phyloP scores from a whole-genome alignment of 2,329 filamentous ascomycete genomes.

The Chaetoscypha palmicola region DNA sequence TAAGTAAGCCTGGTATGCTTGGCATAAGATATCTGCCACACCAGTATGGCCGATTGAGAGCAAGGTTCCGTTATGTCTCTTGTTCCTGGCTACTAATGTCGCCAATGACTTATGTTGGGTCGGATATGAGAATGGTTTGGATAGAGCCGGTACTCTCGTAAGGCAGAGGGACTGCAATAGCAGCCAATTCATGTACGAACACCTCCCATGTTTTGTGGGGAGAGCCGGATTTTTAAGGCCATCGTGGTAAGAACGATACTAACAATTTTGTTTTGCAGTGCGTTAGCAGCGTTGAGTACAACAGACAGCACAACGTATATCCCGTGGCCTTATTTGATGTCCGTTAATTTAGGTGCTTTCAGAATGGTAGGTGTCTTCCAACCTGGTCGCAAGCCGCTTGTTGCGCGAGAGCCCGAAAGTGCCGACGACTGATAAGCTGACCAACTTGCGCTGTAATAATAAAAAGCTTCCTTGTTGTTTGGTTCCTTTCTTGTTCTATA shows the following conservation, averaged over 20 bases:
- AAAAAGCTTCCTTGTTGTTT: no score
- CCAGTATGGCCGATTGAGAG: constrained; percentile 13
- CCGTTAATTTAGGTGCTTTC: no score
- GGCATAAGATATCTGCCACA: constrained; percentile 13
- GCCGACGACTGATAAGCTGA: no score
- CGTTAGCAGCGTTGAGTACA: no score
- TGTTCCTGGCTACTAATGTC: constrained; percentile 13
- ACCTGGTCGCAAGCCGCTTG: no score
- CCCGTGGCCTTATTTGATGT: no score
- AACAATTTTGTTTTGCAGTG: neutral
- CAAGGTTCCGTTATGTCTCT: constrained; percentile 8
- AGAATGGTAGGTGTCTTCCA: no score
- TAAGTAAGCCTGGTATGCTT: constrained; percentile 6
- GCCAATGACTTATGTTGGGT: constrained; percentile 5
- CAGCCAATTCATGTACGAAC: neutral
- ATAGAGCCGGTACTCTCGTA: neutral
- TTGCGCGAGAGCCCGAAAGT: no score
- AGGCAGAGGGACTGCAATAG: neutral
- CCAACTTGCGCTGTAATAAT: no score
- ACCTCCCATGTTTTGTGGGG: constrained; percentile 6
- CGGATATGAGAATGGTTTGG: neutral
- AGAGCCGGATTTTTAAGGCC: constrained; percentile 1
- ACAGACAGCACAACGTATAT: no score
- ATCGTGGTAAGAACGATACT: constrained; percentile 1
- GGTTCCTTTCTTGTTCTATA: no score